Evolutionary conservation across 176 grass and related monocot species (phyloP).

Genomic region (Bolboschoenus planiculmis): DNA sequence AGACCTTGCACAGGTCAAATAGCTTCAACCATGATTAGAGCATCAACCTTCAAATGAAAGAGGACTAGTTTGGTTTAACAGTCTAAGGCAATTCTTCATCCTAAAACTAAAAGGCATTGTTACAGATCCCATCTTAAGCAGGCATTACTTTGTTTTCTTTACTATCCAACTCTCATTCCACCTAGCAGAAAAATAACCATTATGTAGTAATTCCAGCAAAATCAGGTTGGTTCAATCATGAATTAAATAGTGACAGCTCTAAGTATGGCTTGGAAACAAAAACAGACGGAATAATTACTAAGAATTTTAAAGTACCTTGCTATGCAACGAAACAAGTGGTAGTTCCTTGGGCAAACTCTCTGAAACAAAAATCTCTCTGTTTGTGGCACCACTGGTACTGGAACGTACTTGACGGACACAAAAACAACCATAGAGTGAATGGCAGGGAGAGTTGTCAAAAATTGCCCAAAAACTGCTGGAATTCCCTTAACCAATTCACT

Average conservation of each 20-base stretch:
- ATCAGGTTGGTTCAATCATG: background rate
- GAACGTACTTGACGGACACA: conserved; percentile 86
- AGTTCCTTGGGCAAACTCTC: conserved; percentile 76
- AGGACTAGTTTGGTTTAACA: background rate
- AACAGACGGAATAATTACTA: background rate
- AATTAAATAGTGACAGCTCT: background rate
- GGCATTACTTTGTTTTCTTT: background rate
- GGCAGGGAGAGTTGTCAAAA: conserved; percentile 82
- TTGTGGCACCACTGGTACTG: conserved; percentile 83
- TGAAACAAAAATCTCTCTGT: conserved; percentile 93
- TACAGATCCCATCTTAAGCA: background rate
- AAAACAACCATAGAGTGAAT: conserved; percentile 95
- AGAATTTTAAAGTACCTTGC: conserved; percentile 46
- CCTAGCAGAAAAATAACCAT: background rate
- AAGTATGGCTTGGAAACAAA: background rate
- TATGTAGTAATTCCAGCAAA: background rate
- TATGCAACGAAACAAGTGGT: conserved; percentile 94
- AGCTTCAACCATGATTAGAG: background rate
- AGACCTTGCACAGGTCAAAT: background rate
- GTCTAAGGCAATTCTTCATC: background rate
- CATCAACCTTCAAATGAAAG: background rate
- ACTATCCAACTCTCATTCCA: background rate
- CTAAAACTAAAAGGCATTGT: background rate
- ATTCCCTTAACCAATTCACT: conserved; percentile 90
- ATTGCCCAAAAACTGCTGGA: conserved; percentile 91